Base-by-base conservation (phyloP, 2,329 filamentous ascomycete genomes). In the Cryphonectria radicalis region DNA sequence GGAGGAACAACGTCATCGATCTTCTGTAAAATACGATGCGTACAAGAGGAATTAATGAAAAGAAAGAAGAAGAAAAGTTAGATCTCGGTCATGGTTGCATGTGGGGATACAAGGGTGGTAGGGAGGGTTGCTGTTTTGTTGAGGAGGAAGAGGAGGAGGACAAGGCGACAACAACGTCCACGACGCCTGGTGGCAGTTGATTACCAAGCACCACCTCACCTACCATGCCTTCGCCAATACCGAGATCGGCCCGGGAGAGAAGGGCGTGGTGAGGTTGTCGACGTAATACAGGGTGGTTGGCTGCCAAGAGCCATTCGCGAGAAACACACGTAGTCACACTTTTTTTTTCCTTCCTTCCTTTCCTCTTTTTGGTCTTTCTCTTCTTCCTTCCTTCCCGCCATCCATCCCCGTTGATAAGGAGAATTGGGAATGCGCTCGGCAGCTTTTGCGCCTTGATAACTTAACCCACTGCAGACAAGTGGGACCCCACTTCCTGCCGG, bases 161-260 rank as follows among this genome's bases (percentile, higher is more conserved):
- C 37, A 11, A 40, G 8, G 10, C 8, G 37, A 11, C 37, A 11
- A 40, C 28, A 40, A 40, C 4, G 35, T 40, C 37, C 37, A 40
- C 37, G 37, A 22, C 43, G 43, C 3, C 43, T 46, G 37, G 37
- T 46, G 5, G 7, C 25, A 28, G 63, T 25, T 53, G 63, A 66
- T 66, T 66, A 66, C 63, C 46, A 62, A 62, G 59, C 59, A 37
- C 57, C 59, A n/a, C n/a, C n/a, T n/a, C n/a, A 3, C 14, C 17
- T 13, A 62, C 3, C 19, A 22, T 11, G 4, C 46, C 19, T n/a
- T 50, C 19, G n/a, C 32, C 59, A 62, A 53, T 46, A 53, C 63
- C 63, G 63, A 66, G 63, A 66, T 50, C 63, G 63, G 63, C 43
- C 43, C 32, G 62, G 28, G 35, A 53, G 55, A n/a, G n/a, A 46